These are phyloP conservation scores for Hymenoscyphus albidus DNA, from an alignment of 2,329 filamentous ascomycete genomes.

Conservation along the genomic window DNA sequence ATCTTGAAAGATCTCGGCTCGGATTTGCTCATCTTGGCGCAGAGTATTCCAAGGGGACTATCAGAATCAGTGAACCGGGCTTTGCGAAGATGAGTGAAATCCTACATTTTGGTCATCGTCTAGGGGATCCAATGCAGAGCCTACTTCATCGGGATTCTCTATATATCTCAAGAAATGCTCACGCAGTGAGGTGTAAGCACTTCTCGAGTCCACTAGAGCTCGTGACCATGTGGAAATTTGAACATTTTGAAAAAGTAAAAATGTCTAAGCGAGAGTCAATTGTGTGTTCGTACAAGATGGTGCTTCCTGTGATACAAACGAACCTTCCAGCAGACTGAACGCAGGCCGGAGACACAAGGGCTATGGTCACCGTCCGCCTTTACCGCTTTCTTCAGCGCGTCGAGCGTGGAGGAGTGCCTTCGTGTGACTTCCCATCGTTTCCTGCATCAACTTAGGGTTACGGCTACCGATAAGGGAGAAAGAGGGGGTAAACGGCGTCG, in stretches of 20 bases:
- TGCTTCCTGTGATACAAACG: slow-evolving; percentile 8
- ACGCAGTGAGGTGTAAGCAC: slow-evolving; percentile 67
- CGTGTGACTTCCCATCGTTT: slow-evolving; percentile 65
- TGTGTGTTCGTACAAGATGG: slow-evolving; percentile 2
- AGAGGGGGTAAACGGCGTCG: neutral
- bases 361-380: slow-evolving; percentile 55
- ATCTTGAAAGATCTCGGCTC: slow-evolving; percentile 89
- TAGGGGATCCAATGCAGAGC: slow-evolving; percentile 74
- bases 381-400: slow-evolving; percentile 62
- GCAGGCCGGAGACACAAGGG: slow-evolving; percentile 67
- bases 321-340: slow-evolving; percentile 92
- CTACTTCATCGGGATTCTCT: slow-evolving; percentile 76
- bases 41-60: slow-evolving; percentile 91
- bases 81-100: neutral
- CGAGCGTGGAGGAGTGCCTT: slow-evolving; percentile 52
- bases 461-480: no score
- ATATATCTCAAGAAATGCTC: slow-evolving; percentile 78
- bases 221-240: slow-evolving; percentile 65
- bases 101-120: slow-evolving; percentile 68
- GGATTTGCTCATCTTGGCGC: slow-evolving; percentile 75
- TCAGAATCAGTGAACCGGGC: slow-evolving; percentile 34
- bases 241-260: slow-evolving; percentile 71
- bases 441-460: slow-evolving; percentile 39
- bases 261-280: slow-evolving; percentile 51
- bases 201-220: slow-evolving; percentile 63